Conservation (phyloP, 768 basidiomycete genomes). For the Suillus spraguei region DNA sequence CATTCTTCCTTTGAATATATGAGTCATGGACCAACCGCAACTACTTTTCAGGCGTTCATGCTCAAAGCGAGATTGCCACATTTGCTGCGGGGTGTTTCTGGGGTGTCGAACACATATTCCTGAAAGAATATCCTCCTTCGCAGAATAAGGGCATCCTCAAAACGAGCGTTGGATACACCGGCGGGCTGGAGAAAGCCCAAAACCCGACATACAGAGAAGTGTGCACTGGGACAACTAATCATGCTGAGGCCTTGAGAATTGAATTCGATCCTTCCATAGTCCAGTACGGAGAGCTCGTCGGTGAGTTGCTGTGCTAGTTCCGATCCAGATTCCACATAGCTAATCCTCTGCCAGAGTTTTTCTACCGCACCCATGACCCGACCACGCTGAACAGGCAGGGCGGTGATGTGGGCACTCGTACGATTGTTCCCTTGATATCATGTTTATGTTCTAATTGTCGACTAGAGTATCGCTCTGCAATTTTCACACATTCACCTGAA, state of each 20-base stretch:
- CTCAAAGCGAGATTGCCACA: slow-evolving; percentile 43
- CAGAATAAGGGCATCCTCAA: slow-evolving; percentile 75
- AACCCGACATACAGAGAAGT: slow-evolving; percentile 76
- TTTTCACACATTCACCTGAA: slow-evolving; percentile 77
- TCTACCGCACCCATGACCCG: slow-evolving; percentile 93
- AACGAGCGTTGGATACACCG: slow-evolving; percentile 80
- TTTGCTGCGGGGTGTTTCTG: slow-evolving; percentile 74
- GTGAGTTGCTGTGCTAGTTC: slow-evolving; percentile 43
- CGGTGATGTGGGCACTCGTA: slow-evolving; percentile 75
- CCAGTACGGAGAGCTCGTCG: slow-evolving; percentile 83
- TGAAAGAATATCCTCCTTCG: slow-evolving; percentile 73
- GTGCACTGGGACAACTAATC: slow-evolving; percentile 78
- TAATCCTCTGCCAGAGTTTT: slow-evolving; percentile 64
- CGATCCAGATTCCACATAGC: not conserved
- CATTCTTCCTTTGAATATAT: slow-evolving; percentile 14
- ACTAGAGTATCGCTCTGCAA: slow-evolving; percentile 90
- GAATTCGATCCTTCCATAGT: slow-evolving; percentile 83
- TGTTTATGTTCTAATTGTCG: slow-evolving; percentile 4
- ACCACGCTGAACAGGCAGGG: slow-evolving; percentile 85
- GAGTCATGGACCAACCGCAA: not conserved
- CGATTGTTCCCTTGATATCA: slow-evolving; percentile 22
- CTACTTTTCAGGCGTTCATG: not conserved
- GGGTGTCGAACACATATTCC: slow-evolving; percentile 86
- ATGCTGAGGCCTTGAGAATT: slow-evolving; percentile 87
- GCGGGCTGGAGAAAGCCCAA: slow-evolving; percentile 55